phyloP scores from a whole-genome alignment of 345 rosid genomes.

The Aethionema arabicum region DNA sequence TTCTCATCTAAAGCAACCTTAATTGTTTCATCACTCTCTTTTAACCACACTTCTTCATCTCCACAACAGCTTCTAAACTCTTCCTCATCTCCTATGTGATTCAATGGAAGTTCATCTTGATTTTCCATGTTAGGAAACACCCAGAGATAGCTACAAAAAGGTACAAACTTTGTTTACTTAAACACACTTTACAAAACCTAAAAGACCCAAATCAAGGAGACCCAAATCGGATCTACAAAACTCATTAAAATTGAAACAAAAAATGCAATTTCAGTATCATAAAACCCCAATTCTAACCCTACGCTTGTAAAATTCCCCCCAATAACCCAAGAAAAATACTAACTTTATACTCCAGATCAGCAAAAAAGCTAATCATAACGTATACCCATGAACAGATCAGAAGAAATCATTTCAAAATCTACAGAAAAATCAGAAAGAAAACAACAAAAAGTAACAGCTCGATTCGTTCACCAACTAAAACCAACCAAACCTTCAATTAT shows the following conservation, averaged over 20 bases:
- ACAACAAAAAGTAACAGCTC: conserved; percentile 26
- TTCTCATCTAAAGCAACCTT: conserved; percentile 43
- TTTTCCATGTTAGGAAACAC: conserved; percentile 49
- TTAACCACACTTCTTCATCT: conserved; percentile 84
- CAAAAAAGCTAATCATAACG: conserved; percentile 29
- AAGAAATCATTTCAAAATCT: conserved; percentile 30
- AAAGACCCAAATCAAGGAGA: conserved; percentile 16
- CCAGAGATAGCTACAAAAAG: conserved; percentile 30
- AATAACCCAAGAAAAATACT: conserved; percentile 18
- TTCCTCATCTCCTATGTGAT: conserved; percentile 67
- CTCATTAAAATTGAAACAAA: conserved; percentile 3
- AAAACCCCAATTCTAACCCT: conserved; percentile 8
- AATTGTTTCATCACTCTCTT: conserved; percentile 56
- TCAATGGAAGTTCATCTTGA: conserved; percentile 39
- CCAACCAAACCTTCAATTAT: conserved; percentile 37
- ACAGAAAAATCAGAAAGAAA: conserved; percentile 1
- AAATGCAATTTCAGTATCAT: conserved; percentile 6
- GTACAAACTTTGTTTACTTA: conserved; percentile 26
- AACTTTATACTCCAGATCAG: conserved; percentile 19
- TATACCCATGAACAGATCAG: conserved; percentile 40
- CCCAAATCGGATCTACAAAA: conserved; percentile 33
- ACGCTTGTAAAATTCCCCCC: conserved; percentile 1
- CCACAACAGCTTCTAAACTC: conserved; percentile 93
- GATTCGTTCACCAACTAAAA: conserved; percentile 33
- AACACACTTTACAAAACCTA: conserved; percentile 18